phyloP scores from a whole-genome alignment of 768 basidiomycete species.

The Naganishia randhawae region DNA sequence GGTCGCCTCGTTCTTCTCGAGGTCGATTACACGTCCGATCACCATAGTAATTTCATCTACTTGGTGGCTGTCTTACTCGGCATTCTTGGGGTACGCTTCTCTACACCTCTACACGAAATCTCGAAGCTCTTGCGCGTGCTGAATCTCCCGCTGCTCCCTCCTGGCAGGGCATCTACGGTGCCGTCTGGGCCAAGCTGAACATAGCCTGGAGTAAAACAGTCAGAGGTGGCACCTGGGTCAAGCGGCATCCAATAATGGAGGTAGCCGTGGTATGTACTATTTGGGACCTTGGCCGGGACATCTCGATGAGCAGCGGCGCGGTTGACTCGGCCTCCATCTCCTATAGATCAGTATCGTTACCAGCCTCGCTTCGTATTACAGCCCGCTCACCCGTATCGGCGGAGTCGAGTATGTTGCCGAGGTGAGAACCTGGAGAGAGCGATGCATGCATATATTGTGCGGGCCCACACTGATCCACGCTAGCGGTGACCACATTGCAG shows the following conservation, averaged over 20 bases:
- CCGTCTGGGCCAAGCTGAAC: slow-evolving; percentile 62
- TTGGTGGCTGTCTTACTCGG: slow-evolving; percentile 62
- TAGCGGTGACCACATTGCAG: too few relatives aligned
- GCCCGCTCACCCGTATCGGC: slow-evolving; percentile 86
- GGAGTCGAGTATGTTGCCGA: slow-evolving; percentile 92
- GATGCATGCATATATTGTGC: too few relatives aligned
- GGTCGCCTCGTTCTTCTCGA: slow-evolving; percentile 75
- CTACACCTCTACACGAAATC: not conserved
- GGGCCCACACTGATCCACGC: too few relatives aligned
- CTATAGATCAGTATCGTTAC: slow-evolving; percentile 73
- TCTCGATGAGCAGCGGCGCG: slow-evolving; percentile 10
- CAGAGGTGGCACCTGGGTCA: slow-evolving; percentile 76
- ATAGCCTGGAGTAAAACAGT: slow-evolving; percentile 80
- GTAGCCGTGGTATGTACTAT: slow-evolving; percentile 65
- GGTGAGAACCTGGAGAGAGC: slow-evolving; percentile 55
- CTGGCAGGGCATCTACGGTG: slow-evolving; percentile 81
- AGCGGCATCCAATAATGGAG: slow-evolving; percentile 72
- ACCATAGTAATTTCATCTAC: slow-evolving; percentile 86
- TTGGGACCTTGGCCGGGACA: not conserved
- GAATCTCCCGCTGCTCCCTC: slow-evolving; percentile 8
- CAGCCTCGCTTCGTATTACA: slow-evolving; percentile 72
- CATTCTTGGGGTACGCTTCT: slow-evolving; percentile 68
- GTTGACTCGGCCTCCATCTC: too few relatives aligned
- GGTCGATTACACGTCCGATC: slow-evolving; percentile 61
- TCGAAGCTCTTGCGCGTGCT: slow-evolving; percentile 23